These are phyloP conservation scores for Thelephora terrestris DNA, from an alignment of 1,284 basidiomycete genomes.

Conservation along the genomic window DNA sequence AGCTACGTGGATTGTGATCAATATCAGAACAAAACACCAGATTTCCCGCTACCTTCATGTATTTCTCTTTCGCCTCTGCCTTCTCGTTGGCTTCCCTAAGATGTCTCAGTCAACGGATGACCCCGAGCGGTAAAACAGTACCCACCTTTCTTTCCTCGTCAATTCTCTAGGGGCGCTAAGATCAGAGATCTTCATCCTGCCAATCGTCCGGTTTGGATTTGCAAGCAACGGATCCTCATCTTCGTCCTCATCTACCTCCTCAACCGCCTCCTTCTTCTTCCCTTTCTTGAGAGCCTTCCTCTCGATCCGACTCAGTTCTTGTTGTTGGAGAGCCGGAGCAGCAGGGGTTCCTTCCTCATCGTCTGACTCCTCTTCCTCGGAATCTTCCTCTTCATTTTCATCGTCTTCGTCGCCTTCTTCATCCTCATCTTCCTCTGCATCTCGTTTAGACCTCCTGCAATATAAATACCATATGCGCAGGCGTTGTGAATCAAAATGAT, in stretches of 20 bases:
- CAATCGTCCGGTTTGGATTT: conserved; percentile 22
- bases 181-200: conserved; percentile 20
- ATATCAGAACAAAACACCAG: neutral
- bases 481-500: neutral
- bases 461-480: neutral
- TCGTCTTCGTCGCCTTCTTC: conserved; percentile 17
- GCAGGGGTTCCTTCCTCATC: conserved; percentile 11
- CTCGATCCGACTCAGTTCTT: conserved; percentile 21
- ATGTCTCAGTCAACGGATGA: neutral
- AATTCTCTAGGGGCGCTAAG: conserved; percentile 18
- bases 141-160: conserved; percentile 19
- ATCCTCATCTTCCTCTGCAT: conserved; percentile 12
- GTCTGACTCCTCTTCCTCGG: conserved; percentile 17
- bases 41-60: conserved; percentile 58
- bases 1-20: conserved; percentile 31
- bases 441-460: conserved; percentile 4
- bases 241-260: conserved; percentile 19
- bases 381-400: conserved; percentile 20
- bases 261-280: conserved; percentile 13
- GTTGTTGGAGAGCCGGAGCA: conserved; percentile 10
- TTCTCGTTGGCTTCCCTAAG: conserved; percentile 82
- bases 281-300: conserved; percentile 21
- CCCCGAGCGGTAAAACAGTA: neutral
- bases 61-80: conserved; percentile 75
- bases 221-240: conserved; percentile 20